Evolutionary conservation across 2,329 filamentous ascomycete species (phyloP).

Genomic region (Pseudonectria buxi): DNA sequence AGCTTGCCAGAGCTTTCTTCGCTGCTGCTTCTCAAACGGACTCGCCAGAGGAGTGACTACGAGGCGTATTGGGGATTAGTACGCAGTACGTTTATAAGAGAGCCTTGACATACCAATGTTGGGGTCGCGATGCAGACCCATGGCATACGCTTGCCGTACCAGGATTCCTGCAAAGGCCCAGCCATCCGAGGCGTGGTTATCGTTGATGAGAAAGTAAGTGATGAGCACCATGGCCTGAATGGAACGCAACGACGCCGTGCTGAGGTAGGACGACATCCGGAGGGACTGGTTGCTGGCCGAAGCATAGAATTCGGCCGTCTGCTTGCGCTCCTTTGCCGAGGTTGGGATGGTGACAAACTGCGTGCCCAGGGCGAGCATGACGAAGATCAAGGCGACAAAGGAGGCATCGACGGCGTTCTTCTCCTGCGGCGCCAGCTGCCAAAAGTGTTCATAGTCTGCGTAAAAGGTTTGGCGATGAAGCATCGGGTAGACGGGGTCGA

Average conservation of each 20-base stretch:
- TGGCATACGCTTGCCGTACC: conserved; percentile 71
- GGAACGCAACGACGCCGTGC: conserved; percentile 63
- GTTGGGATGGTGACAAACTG: conserved; percentile 60
- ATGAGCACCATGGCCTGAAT: conserved; percentile 77
- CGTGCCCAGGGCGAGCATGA: conserved; percentile 70
- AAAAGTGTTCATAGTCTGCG: conserved; percentile 72
- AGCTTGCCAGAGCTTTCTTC: conserved; percentile 76
- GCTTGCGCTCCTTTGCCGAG: conserved; percentile 56
- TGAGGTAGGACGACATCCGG: conserved; percentile 69
- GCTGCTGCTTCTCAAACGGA: conserved; percentile 68
- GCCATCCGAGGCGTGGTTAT: conserved; percentile 76
- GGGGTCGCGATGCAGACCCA: conserved; percentile 74
- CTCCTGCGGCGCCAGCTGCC: conserved; percentile 53
- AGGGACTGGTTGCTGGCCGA: conserved; percentile 74
- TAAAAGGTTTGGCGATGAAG: conserved; percentile 70
- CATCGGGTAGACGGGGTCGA: conserved; percentile 78
- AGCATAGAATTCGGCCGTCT: conserved; percentile 75
- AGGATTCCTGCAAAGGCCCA: conserved; percentile 77
- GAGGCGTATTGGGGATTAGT: conserved; percentile 6
- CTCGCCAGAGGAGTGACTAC: conserved; percentile 57
- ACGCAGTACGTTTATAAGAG: conserved; percentile 6
- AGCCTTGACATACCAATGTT: conserved; percentile 49
- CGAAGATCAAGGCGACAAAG: conserved; percentile 66
- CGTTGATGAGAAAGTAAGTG: conserved; percentile 78
- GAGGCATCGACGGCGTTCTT: conserved; percentile 58